A percentile compares a stretch with the other conserved stretches of the same genome.
Conservation (phyloP, 371 early-diverging fungal genomes). For the Zopfochytrium polystomum region DNA sequence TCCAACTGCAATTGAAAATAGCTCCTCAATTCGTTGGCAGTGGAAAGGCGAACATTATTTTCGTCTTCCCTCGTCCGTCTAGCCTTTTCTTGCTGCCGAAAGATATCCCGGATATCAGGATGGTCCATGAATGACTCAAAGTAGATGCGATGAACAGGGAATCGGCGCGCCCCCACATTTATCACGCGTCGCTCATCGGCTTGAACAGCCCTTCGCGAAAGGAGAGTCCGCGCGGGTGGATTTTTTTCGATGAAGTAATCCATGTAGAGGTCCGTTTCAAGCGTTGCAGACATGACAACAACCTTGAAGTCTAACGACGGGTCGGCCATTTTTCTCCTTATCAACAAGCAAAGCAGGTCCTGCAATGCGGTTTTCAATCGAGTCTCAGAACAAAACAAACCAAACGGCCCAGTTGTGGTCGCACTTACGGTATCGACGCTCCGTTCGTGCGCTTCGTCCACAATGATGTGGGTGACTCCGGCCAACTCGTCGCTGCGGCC, state of each 20-base stretch:
- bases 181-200: background rate
- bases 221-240: no score
- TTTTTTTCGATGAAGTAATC: conserved; percentile 10
- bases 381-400: no score
- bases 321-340: background rate
- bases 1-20: no score
- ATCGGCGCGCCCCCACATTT: conserved; percentile 20
- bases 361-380: no score
- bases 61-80: background rate
- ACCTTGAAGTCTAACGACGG: background rate
- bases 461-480: background rate
- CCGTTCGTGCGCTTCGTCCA: background rate
- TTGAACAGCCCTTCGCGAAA: background rate
- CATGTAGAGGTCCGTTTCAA: conserved; percentile 8
- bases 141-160: conserved; percentile 13
- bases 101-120: background rate
- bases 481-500: background rate
- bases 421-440: background rate
- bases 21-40: no score
- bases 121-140: conserved; percentile 1
- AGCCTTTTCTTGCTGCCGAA: background rate
- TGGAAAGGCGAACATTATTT: no score
- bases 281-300: conserved; percentile 18
- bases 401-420: no score
- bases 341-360: background rate